Conservation (phyloP, 805 yeast genomes). For the Brettanomyces custersianus region DNA sequence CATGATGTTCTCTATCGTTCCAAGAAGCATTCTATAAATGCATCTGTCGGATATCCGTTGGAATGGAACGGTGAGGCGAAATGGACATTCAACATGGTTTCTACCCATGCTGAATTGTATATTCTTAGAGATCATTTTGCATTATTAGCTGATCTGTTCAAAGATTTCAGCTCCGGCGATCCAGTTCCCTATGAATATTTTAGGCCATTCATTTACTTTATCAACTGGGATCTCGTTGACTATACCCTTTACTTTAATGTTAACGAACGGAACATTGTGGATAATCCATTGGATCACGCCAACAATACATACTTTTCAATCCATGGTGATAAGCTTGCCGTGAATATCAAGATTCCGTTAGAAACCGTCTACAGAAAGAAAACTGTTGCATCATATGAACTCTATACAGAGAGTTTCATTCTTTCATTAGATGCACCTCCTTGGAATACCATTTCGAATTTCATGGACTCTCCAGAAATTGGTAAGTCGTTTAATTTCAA, state of each 20-base stretch:
- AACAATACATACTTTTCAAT: slow-evolving; percentile 73
- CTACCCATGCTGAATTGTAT: slow-evolving; percentile 49
- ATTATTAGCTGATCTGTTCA: slow-evolving; percentile 57
- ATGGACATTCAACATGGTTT: slow-evolving; percentile 54
- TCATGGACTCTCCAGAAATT: slow-evolving; percentile 49
- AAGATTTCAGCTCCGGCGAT: slow-evolving; percentile 71
- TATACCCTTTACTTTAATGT: slow-evolving; percentile 66
- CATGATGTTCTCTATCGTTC: slow-evolving; percentile 73
- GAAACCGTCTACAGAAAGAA: slow-evolving; percentile 42
- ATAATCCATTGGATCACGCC: slow-evolving; percentile 76
- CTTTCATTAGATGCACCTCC: slow-evolving; percentile 71
- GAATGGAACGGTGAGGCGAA: slow-evolving; percentile 72
- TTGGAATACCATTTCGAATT: slow-evolving; percentile 82
- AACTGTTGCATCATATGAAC: slow-evolving; percentile 39
- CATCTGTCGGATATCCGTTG: slow-evolving; percentile 61
- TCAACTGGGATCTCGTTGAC: slow-evolving; percentile 50
- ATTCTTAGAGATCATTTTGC: slow-evolving; percentile 76
- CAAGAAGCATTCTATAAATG: slow-evolving; percentile 42
- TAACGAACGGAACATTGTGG: slow-evolving; percentile 81
- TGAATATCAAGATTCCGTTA: slow-evolving; percentile 50
- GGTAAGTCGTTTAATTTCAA: slow-evolving; percentile 61
- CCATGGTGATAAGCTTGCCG: slow-evolving; percentile 47
- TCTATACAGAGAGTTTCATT: slow-evolving; percentile 51
- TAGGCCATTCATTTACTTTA: slow-evolving; percentile 56
- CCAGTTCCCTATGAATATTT: slow-evolving; percentile 67